These are phyloP conservation scores for Eragrostis tef DNA, from an alignment of 202 grass and related monocot species.

Conservation along the genomic window DNA sequence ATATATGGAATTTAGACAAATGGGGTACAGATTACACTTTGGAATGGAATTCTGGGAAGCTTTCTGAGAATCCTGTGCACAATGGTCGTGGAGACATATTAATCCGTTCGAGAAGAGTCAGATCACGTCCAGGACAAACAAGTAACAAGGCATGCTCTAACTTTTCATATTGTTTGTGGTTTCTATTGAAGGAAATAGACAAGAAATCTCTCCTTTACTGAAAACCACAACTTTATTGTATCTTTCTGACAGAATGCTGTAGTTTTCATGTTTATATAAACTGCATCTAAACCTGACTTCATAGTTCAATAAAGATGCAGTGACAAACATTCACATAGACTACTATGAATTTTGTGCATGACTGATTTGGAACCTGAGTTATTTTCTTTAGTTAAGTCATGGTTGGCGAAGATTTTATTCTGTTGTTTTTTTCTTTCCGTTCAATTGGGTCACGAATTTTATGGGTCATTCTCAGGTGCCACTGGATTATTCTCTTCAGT, in stretches of 20 bases:
- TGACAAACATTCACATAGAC: slow-evolving; percentile 27
- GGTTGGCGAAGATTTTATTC: slow-evolving; percentile 1
- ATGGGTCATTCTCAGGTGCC: slow-evolving; percentile 60
- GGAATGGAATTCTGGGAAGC: slow-evolving; percentile 64
- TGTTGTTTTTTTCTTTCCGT: not conserved
- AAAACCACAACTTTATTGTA: slow-evolving; percentile 9
- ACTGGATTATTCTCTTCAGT: slow-evolving; percentile 86
- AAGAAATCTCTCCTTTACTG: slow-evolving; percentile 11
- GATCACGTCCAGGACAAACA: slow-evolving; percentile 70
- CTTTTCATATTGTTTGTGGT: slow-evolving; percentile 25
- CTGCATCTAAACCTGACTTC: not conserved
- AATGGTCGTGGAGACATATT: slow-evolving; percentile 64
- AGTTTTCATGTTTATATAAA: too few relatives aligned
- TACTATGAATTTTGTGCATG: slow-evolving; percentile 14
- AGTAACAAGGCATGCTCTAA: slow-evolving; percentile 55
- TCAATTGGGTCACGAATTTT: slow-evolving; percentile 7
- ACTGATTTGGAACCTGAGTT: slow-evolving; percentile 27
- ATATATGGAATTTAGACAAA: slow-evolving; percentile 92
- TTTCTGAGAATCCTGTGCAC: slow-evolving; percentile 49
- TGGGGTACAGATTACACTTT: slow-evolving; percentile 78
- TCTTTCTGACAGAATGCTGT: slow-evolving; percentile 17
- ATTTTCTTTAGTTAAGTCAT: slow-evolving; percentile 7
- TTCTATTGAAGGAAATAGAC: not conserved
- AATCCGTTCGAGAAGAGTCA: slow-evolving; percentile 80
- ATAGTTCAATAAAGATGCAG: slow-evolving; percentile 21